phyloP scores from a whole-genome alignment of 495 filamentous ascomycete species.

The Penicillium egyptiacum region DNA sequence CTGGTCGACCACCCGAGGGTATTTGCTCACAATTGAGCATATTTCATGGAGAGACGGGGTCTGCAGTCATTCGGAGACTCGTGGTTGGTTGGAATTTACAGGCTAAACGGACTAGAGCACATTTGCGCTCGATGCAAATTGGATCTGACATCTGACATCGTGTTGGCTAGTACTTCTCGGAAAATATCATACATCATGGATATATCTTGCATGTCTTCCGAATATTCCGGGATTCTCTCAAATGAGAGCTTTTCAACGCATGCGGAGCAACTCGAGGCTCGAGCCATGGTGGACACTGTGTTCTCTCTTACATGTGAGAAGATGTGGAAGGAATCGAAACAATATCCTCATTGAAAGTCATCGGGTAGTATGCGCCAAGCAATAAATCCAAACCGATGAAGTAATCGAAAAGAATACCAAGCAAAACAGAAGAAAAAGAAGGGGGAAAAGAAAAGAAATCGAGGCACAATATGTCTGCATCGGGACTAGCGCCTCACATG shows the following conservation, averaged over 20 bases:
- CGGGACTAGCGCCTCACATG: constrained; percentile 22
- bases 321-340: not conserved
- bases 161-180: not conserved
- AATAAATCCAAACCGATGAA: constrained; percentile 4
- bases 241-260: constrained; percentile 22
- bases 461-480: constrained; percentile 11
- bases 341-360: constrained; percentile 5
- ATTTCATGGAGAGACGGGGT: constrained; percentile 16
- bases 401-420: not conserved
- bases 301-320: constrained; percentile 1
- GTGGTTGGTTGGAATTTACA: not conserved
- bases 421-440: not conserved
- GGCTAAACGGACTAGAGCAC: constrained; percentile 1
- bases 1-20: constrained; percentile 10
- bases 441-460: not conserved
- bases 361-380: constrained; percentile 9
- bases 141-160: not conserved
- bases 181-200: not conserved
- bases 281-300: not conserved
- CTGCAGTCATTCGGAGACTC: not conserved
- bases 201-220: not conserved
- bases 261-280: constrained; percentile 2
- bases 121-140: constrained; percentile 6
- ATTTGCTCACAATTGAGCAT: constrained; percentile 36
- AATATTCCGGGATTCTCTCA: not conserved